phyloP scores from a whole-genome alignment of 805 yeast species.

The Monosporozyma yasuniensis region DNA sequence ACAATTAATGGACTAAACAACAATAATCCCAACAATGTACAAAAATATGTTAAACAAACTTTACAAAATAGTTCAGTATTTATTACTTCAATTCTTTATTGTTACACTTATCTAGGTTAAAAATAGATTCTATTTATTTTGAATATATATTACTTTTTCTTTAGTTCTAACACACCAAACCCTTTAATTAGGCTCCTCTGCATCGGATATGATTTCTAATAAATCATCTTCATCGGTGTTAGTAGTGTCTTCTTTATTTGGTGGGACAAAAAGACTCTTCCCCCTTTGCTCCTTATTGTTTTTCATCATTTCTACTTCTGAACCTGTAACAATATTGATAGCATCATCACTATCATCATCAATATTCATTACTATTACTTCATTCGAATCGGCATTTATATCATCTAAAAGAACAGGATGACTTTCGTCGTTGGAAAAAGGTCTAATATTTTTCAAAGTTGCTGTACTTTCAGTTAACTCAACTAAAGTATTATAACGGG shows the following conservation, averaged over 20 bases:
- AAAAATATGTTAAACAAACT: too few relatives aligned
- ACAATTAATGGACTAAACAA: too few relatives aligned
- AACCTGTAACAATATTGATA: constrained; percentile 10
- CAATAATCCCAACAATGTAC: too few relatives aligned
- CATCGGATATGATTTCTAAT: constrained; percentile 11
- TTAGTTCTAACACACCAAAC: background rate
- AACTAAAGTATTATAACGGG: constrained; percentile 28
- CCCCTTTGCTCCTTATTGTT: background rate
- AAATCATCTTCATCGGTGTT: constrained; percentile 13
- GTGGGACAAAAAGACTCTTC: background rate
- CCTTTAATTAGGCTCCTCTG: background rate
- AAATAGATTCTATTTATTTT: background rate
- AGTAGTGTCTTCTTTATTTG: background rate
- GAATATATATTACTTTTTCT: background rate
- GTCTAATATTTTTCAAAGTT: constrained; percentile 22
- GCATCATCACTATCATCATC: constrained; percentile 18
- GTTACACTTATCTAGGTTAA: background rate
- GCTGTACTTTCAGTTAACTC: constrained; percentile 29
- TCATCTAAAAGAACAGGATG: constrained; percentile 30
- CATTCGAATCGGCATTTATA: constrained; percentile 4
- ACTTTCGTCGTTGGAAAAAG: constrained; percentile 26
- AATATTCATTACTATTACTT: constrained; percentile 18
- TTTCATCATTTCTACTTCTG: background rate
- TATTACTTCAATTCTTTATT: background rate
- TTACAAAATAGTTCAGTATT: too few relatives aligned